These are phyloP conservation scores for Monosporozyma unispora DNA, from an alignment of 805 yeast species.

Conservation along the genomic window DNA sequence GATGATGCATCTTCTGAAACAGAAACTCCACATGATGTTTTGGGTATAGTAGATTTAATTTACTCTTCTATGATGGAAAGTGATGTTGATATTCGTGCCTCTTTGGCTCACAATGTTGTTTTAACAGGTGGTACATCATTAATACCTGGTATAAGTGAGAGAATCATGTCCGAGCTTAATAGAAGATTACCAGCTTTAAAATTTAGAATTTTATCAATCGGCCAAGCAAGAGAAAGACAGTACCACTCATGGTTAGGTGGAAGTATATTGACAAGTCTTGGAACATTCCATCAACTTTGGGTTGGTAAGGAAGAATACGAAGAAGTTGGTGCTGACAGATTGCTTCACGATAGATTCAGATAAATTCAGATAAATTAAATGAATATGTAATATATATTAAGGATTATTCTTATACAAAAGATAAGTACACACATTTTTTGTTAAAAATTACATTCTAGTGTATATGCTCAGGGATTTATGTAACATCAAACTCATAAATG, in stretches of 20 bases:
- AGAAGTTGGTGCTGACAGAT: slow-evolving; percentile 78
- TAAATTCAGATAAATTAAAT: slow-evolving; percentile 23
- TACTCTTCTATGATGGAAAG: slow-evolving; percentile 43
- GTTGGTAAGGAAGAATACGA: slow-evolving; percentile 80
- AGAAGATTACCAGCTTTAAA: slow-evolving; percentile 74
- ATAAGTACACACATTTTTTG: neutral
- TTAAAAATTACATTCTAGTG: neutral
- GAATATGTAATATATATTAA: neutral
- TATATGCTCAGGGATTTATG: no score
- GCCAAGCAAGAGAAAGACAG: slow-evolving; percentile 66
- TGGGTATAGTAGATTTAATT: slow-evolving; percentile 56
- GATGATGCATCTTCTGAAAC: slow-evolving; percentile 9
- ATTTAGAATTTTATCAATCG: slow-evolving; percentile 73
- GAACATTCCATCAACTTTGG: slow-evolving; percentile 94
- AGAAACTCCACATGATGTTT: slow-evolving; percentile 12
- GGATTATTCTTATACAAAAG: neutral
- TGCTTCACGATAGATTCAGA: slow-evolving; percentile 75
- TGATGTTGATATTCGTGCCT: slow-evolving; percentile 78
- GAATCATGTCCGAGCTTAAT: slow-evolving; percentile 63
- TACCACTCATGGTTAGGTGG: slow-evolving; percentile 91
- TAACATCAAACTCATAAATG: no score
- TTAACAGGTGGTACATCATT: slow-evolving; percentile 79
- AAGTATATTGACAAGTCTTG: slow-evolving; percentile 75
- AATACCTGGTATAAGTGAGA: slow-evolving; percentile 71
- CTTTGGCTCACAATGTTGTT: slow-evolving; percentile 80